phyloP scores from a whole-genome alignment of 768 basidiomycete species.

The Tylopilus sp. region DNA sequence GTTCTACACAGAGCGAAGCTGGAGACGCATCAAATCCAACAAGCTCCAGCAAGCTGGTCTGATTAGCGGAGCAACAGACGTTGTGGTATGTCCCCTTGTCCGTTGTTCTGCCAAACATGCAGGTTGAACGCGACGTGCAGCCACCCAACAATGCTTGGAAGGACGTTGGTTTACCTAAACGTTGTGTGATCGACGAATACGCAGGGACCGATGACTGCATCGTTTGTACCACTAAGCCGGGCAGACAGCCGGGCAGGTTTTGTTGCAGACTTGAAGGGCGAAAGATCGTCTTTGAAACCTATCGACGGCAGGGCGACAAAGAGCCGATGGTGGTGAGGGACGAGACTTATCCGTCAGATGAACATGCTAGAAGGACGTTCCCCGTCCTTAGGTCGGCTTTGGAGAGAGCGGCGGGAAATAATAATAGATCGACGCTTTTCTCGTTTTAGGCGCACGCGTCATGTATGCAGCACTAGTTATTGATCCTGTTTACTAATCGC shows the following conservation, averaged over 20 bases:
- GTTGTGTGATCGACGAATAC: neutral
- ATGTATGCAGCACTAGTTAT: too few relatives aligned
- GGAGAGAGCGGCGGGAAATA: neutral
- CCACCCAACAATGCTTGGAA: neutral
- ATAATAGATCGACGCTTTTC: neutral
- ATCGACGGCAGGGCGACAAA: neutral
- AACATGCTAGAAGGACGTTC: neutral
- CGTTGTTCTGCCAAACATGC: neutral
- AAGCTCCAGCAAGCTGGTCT: conserved; percentile 2
- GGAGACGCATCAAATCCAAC: conserved; percentile 5
- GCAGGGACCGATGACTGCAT: neutral
- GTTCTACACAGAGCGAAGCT: neutral
- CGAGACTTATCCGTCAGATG: neutral
- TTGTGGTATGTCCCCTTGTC: neutral
- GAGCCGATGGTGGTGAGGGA: neutral
- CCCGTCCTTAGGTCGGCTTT: neutral
- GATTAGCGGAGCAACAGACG: neutral
- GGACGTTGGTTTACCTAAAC: neutral
- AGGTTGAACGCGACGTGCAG: neutral
- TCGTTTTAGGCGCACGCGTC: neutral
- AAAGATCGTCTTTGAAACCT: neutral
- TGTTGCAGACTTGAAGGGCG: neutral
- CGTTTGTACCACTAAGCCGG: neutral
- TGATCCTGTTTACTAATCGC: too few relatives aligned
- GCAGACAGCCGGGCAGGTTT: neutral